Base-by-base conservation (phyloP, 1,139 yeast genomes). In the Hemisphaericaspora xylanilytica region DNA sequence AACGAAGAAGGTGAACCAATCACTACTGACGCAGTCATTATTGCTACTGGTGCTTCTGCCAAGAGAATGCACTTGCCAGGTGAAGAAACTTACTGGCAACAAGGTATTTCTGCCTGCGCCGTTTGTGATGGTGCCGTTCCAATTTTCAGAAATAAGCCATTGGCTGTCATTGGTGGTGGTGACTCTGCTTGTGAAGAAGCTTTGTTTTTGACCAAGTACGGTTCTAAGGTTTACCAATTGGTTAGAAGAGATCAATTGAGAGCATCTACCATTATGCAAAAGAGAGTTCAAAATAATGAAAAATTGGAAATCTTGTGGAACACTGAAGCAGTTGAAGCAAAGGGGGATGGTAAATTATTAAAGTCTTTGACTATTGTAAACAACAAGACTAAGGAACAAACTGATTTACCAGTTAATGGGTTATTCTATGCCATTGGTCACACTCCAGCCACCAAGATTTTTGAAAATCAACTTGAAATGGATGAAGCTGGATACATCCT, bases 131-230 rank as follows among this genome's bases (percentile, higher is more conserved):
- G 98, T 65, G 98, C 98, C 27, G 96, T 92, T 33, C 98, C 98
- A 55, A 89, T 92, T 57, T 92, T 92, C 75, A 85, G 97, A 76
- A 86, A 92, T 75, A 86, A 89, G 68, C 97, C 98, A 31, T 78
- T 92, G 58, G 97, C 96, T 13, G 98, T 92, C 42, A 73, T 92
- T 54, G 98, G 98, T 46, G 98, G 98, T 52, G 98, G 98, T 63
- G 98, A 92, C 67, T 89, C 97, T 49, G 98, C 98, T 21, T 95
- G 97, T 68, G 98, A 92, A 71, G 98, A 92, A 71, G 98, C 98
- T 15, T 72, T 87, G 49, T 92, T 92, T 69, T 77, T 92, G 65
- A 92, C 98, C 55, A 92, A 92, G 66, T 92, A 92, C 65, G 98
- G 95, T 45, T 88, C 97, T 41, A 92, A 92, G 73, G 98, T 92